These are phyloP conservation scores for Aeschynomene evenia DNA, from an alignment of 306 rosid genomes.

Conservation along the genomic window DNA sequence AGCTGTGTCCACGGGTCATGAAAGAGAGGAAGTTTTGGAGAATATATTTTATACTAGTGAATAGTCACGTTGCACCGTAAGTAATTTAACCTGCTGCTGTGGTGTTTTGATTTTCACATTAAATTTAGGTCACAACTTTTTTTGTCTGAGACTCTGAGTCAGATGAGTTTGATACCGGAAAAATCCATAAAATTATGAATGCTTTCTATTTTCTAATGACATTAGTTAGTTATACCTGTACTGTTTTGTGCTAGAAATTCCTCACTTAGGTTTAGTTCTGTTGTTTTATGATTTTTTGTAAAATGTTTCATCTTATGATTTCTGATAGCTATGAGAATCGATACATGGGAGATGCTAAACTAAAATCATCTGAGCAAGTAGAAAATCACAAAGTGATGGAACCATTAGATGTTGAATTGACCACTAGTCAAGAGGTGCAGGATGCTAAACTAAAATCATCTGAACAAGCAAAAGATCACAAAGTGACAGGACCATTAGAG, in stretches of 20 bases:
- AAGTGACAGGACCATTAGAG: slow-evolving; percentile 34
- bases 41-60: slow-evolving; percentile 61
- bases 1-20: slow-evolving; percentile 70
- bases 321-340: slow-evolving; percentile 57
- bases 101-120: slow-evolving; percentile 25
- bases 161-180: slow-evolving; percentile 3
- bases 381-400: slow-evolving; percentile 40
- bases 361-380: slow-evolving; percentile 39
- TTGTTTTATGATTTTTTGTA: slow-evolving; percentile 13
- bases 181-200: background rate
- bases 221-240: background rate
- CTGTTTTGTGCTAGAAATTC: background rate
- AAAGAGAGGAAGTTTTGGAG: slow-evolving; percentile 81
- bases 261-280: slow-evolving; percentile 10
- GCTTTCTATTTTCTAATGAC: background rate
- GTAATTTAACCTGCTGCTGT: slow-evolving; percentile 29
- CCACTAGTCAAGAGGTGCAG: slow-evolving; percentile 37
- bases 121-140: background rate
- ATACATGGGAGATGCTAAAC: slow-evolving; percentile 46
- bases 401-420: slow-evolving; percentile 40
- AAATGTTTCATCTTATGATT: slow-evolving; percentile 24
- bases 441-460: slow-evolving; percentile 35
- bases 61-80: slow-evolving; percentile 61
- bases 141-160: background rate
- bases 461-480: slow-evolving; percentile 40